phyloP scores from a whole-genome alignment of 2,329 filamentous ascomycete species.

The Talaromyces funiculosus region DNA sequence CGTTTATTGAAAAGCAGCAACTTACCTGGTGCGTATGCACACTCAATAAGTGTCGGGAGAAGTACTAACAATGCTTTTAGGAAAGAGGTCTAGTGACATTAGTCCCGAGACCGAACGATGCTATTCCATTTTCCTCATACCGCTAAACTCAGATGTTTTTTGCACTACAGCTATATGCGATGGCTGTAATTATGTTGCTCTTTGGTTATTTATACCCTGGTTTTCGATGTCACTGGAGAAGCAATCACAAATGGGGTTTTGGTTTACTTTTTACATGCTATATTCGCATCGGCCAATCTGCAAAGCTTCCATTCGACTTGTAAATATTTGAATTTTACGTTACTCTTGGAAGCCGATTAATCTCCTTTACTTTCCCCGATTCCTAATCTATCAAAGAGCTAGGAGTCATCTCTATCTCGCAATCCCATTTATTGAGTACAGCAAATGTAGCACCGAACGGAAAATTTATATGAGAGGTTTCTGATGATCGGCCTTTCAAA shows the following conservation, averaged over 20 bases:
- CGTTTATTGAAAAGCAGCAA: slow-evolving; percentile 26
- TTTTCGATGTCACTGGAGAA: slow-evolving; percentile 1
- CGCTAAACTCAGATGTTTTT: background rate
- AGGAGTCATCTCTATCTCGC: background rate
- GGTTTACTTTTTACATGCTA: background rate
- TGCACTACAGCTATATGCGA: background rate
- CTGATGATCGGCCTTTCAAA: background rate
- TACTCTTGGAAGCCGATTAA: background rate
- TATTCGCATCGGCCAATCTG: background rate
- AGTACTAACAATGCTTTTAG: slow-evolving; percentile 4
- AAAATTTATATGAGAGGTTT: too few species aligned
- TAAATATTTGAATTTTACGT: background rate
- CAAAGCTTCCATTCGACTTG: background rate
- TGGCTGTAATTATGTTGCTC: background rate
- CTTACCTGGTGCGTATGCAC: slow-evolving; percentile 30
- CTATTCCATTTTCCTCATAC: background rate
- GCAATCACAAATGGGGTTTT: background rate
- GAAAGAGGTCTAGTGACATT: slow-evolving; percentile 4
- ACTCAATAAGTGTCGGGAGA: background rate
- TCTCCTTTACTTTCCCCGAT: background rate
- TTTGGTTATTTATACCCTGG: background rate
- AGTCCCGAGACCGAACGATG: background rate
- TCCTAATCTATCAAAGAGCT: background rate
- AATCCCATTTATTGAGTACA: too few species aligned
- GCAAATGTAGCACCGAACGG: too few species aligned